A percentile compares a stretch with the other conserved stretches of the same genome.
Evolutionary conservation across 768 basidiomycete species (phyloP).

Genomic region (Kwoniella botswanensis): DNA sequence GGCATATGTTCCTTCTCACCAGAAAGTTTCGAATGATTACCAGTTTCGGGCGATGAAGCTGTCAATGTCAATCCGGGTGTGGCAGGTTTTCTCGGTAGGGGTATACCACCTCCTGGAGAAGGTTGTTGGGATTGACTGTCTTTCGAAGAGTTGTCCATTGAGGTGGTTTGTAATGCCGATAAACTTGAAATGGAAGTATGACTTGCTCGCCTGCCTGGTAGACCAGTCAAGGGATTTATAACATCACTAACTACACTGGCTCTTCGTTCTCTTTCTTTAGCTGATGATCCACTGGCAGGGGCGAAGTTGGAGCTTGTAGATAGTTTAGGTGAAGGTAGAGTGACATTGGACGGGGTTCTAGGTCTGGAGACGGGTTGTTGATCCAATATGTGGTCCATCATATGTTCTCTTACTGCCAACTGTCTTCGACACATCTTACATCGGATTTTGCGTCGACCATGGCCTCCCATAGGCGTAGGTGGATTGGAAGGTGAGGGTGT

Average conservation of each 20-base stretch:
- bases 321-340: slow-evolving; percentile 42
- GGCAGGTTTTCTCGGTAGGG: slow-evolving; percentile 22
- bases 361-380: slow-evolving; percentile 52
- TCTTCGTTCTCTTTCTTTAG: slow-evolving; percentile 14
- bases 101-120: slow-evolving; percentile 29
- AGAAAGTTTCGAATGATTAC: slow-evolving; percentile 13
- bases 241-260: slow-evolving; percentile 43
- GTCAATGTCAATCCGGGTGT: slow-evolving; percentile 39
- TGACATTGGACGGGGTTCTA: slow-evolving; percentile 48
- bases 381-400: slow-evolving; percentile 74
- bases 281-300: slow-evolving; percentile 1
- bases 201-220: slow-evolving; percentile 39
- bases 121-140: background rate
- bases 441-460: slow-evolving; percentile 71
- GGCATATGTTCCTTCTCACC: slow-evolving; percentile 16
- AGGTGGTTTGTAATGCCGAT: background rate
- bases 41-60: slow-evolving; percentile 33
- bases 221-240: slow-evolving; percentile 51
- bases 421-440: slow-evolving; percentile 92
- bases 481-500: slow-evolving; percentile 70
- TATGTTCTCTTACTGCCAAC: slow-evolving; percentile 86
- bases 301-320: slow-evolving; percentile 10
- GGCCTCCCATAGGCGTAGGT: slow-evolving; percentile 64
- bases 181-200: slow-evolving; percentile 12
- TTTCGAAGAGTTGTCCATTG: background rate